These are phyloP conservation scores for Aspergillus spinulosporus DNA, from an alignment of 2,329 filamentous ascomycete species.

Conservation along the genomic window DNA sequence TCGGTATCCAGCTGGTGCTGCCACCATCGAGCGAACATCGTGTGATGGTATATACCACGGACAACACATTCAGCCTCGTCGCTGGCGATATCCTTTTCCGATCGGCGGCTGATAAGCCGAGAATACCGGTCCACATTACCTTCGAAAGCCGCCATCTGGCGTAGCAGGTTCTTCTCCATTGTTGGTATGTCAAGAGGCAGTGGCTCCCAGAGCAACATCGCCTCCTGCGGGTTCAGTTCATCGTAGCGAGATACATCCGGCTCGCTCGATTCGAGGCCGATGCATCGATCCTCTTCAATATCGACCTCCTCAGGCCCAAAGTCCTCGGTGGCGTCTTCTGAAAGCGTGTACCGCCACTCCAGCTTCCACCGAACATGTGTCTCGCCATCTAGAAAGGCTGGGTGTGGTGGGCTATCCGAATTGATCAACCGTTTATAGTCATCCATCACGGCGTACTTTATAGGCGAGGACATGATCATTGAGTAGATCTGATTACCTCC, in stretches of 20 bases:
- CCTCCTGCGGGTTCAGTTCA: background rate
- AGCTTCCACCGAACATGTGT: conserved; percentile 21
- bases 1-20: background rate
- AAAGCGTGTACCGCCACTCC: background rate
- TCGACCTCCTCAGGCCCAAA: background rate
- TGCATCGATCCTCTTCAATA: background rate
- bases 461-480: conserved; percentile 16
- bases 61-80: conserved; percentile 17
- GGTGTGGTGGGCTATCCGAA: conserved; percentile 10
- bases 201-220: conserved; percentile 1
- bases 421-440: conserved; percentile 19
- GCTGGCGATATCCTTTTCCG: background rate
- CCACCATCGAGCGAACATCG: conserved; percentile 27
- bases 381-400: conserved; percentile 21
- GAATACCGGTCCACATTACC: background rate
- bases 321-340: background rate
- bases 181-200: conserved; percentile 12
- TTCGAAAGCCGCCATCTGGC: conserved; percentile 11
- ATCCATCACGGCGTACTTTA: conserved; percentile 20
- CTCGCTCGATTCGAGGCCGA: background rate
- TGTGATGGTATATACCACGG: conserved; percentile 25
- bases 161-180: conserved; percentile 10
- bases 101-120: background rate
- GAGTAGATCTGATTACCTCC: conserved; percentile 16
- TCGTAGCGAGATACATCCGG: background rate